Evolutionary conservation across 139 green algal species (phyloP).

Genomic region (Chlamydomonas sphaeroides): DNA sequence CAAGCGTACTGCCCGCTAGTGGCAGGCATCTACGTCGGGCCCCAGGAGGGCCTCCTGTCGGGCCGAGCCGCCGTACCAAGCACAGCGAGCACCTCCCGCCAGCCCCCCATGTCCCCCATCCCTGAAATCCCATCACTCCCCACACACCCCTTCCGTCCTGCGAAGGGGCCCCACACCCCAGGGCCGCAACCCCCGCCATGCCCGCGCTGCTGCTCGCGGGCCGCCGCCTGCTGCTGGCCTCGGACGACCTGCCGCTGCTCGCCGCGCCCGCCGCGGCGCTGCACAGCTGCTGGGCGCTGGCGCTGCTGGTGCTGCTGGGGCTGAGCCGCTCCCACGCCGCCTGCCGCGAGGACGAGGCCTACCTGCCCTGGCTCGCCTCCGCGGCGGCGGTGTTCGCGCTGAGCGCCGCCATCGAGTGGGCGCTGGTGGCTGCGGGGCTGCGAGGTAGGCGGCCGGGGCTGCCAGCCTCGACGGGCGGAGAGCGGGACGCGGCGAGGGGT

Average conservation of each 20-base stretch:
- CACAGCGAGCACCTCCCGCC: no score
- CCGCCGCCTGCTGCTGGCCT: conserved; percentile 7
- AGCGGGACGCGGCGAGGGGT: not conserved
- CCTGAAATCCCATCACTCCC: no score
- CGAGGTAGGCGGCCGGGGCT: not conserved
- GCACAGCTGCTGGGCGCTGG: not conserved
- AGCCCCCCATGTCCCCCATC: no score
- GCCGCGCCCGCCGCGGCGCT: conserved; percentile 10
- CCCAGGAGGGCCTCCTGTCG: no score
- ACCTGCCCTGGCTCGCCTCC: not conserved
- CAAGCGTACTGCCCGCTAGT: no score
- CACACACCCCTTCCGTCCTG: no score
- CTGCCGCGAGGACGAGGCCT: not conserved
- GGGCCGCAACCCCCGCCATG: no score
- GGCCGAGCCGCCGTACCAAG: no score
- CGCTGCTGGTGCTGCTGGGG: not conserved
- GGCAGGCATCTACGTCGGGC: no score
- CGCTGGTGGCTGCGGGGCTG: not conserved
- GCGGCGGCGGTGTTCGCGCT: not conserved
- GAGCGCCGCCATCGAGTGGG: no score
- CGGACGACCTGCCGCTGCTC: conserved; percentile 25
- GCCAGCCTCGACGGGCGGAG: no score
- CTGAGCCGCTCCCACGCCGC: not conserved
- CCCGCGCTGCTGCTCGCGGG: not conserved
- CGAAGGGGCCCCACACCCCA: no score